A percentile compares a stretch with the other conserved stretches of the same genome.
Evolutionary conservation across 1,284 basidiomycete genomes (phyloP).

Genomic region (Heterobasidion irregulare): DNA sequence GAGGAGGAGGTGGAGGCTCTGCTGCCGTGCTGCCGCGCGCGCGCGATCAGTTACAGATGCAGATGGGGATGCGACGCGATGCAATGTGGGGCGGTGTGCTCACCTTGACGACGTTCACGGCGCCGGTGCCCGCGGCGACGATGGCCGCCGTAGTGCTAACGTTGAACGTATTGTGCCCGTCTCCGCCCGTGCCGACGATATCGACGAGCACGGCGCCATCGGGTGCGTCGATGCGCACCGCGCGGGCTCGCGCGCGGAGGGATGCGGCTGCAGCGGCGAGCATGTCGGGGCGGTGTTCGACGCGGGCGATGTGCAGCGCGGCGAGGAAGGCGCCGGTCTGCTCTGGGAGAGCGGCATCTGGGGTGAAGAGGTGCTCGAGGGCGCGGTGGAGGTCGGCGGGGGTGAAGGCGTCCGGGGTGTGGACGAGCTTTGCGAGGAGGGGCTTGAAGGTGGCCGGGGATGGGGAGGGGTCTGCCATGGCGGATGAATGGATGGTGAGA

Average conservation of each 20-base stretch:
- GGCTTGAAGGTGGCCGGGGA: constrained; percentile 52
- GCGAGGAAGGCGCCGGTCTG: constrained; percentile 83
- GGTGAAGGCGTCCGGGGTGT: constrained; percentile 69
- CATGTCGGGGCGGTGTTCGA: constrained; percentile 69
- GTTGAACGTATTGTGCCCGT: constrained; percentile 96
- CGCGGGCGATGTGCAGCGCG: constrained; percentile 68
- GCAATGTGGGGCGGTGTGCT: constrained; percentile 12
- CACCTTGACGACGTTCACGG: constrained; percentile 83
- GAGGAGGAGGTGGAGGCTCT: constrained; percentile 92
- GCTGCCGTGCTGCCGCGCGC: constrained; percentile 70
- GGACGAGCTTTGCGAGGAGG: constrained; percentile 68
- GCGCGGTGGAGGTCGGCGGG: constrained; percentile 63
- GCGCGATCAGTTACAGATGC: neutral
- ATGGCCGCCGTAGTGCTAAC: constrained; percentile 94
- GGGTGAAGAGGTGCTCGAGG: constrained; percentile 69
- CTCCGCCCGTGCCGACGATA: constrained; percentile 85
- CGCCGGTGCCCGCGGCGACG: constrained; percentile 92
- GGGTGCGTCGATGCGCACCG: constrained; percentile 45
- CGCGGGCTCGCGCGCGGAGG: constrained; percentile 59
- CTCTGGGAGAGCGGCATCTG: constrained; percentile 50
- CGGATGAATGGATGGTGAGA: neutral
- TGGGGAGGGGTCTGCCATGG: neutral
- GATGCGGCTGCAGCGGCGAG: constrained; percentile 73
- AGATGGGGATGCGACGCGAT: no score
- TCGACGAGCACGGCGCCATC: constrained; percentile 66